These are phyloP conservation scores for Fragaria ananassa DNA, from an alignment of 306 rosid genomes.

Conservation along the genomic window DNA sequence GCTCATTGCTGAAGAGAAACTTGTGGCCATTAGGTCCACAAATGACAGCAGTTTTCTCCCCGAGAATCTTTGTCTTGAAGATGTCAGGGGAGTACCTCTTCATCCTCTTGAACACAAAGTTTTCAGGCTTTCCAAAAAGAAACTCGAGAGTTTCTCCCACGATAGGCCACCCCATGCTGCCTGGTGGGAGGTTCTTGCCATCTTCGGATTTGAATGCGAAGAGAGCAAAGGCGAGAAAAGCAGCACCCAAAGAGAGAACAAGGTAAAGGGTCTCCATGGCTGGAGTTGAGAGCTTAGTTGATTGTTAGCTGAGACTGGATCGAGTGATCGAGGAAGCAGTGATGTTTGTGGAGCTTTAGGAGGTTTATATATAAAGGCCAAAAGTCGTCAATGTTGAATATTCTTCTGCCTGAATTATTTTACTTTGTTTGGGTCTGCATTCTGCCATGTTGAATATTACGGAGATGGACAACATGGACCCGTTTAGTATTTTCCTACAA, in stretches of 20 bases:
- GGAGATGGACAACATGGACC: not conserved
- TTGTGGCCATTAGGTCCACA: conserved; percentile 61
- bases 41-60: conserved; percentile 54
- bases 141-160: conserved; percentile 51
- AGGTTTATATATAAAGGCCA: not conserved
- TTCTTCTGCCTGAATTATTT: not conserved
- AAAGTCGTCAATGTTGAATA: conserved; percentile 8
- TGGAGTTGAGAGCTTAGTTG: not conserved
- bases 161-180: conserved; percentile 63
- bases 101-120: conserved; percentile 38
- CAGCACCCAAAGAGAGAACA: conserved; percentile 4
- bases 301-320: not conserved
- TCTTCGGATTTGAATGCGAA: conserved; percentile 5
- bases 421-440: not conserved
- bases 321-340: not conserved
- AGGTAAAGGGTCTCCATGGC: conserved; percentile 25
- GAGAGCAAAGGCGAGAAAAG: not conserved
- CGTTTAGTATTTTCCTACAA: not conserved
- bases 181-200: conserved; percentile 49
- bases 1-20: conserved; percentile 49
- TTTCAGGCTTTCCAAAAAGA: conserved; percentile 40
- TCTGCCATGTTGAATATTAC: not conserved
- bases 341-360: not conserved
- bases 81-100: conserved; percentile 45
- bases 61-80: conserved; percentile 57